Conservation (phyloP, 306 rosid species). For the Hippophae rhamnoides region DNA sequence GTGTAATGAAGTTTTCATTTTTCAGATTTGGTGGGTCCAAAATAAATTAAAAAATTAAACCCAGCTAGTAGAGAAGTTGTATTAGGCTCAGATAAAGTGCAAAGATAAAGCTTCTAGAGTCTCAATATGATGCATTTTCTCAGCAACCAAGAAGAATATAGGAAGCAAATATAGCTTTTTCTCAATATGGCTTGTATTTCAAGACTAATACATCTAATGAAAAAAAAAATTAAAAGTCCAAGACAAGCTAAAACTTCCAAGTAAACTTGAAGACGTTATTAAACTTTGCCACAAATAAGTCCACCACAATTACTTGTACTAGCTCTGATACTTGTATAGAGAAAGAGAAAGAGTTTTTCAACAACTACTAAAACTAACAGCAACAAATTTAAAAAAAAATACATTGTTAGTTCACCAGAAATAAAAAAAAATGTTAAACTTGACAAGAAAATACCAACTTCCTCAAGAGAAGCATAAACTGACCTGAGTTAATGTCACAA, state of each 20-base stretch:
- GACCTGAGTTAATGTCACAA: too few species aligned
- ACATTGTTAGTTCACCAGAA: slow-evolving; percentile 21
- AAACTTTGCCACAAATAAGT: too few species aligned
- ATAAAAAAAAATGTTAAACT: too few species aligned
- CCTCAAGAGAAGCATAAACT: too few species aligned
- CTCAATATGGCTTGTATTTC: slow-evolving; percentile 1
- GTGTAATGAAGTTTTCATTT: too few species aligned
- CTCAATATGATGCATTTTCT: slow-evolving; percentile 20
- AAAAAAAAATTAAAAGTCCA: slow-evolving; percentile 17
- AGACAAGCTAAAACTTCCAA: slow-evolving; percentile 23
- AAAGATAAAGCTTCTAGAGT: not conserved
- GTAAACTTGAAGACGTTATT: slow-evolving; percentile 4
- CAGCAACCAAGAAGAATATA: slow-evolving; percentile 22
- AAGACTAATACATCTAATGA: slow-evolving; percentile 23
- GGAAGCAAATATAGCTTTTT: not conserved
- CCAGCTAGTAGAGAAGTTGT: too few species aligned
- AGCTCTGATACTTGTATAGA: not conserved
- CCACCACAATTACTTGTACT: slow-evolving; percentile 9
- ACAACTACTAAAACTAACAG: slow-evolving; percentile 50
- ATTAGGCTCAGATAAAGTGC: too few species aligned
- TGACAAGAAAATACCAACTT: too few species aligned
- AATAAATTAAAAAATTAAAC: too few species aligned
- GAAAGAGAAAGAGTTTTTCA: slow-evolving; percentile 16
- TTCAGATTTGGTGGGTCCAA: too few species aligned
- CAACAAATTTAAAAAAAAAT: slow-evolving; percentile 6